Percentiles rank a stretch among this genome's conserved stretches.
Conservation (phyloP, 805 yeast genomes). For the Ogataea allantospora region DNA sequence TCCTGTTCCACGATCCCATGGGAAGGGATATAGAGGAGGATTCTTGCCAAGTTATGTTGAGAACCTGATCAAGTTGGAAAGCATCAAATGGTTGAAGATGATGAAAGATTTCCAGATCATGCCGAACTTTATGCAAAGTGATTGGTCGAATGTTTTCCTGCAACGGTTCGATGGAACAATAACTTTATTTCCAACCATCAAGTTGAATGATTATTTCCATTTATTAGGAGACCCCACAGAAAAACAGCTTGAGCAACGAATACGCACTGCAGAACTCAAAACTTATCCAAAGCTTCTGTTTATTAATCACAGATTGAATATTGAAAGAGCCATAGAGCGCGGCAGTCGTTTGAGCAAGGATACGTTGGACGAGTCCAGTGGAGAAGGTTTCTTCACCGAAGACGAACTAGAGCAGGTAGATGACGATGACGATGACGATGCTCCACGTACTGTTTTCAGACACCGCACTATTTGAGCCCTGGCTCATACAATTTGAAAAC, state of each 20-base stretch:
- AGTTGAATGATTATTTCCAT: constrained; percentile 56
- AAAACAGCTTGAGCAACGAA: constrained; percentile 52
- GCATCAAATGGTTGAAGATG: constrained; percentile 72
- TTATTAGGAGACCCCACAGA: constrained; percentile 69
- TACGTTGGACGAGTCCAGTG: constrained; percentile 15
- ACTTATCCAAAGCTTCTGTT: constrained; percentile 67
- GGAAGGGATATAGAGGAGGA: constrained; percentile 70
- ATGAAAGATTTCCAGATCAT: constrained; percentile 62
- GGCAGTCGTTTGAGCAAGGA: constrained; percentile 38
- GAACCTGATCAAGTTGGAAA: constrained; percentile 67
- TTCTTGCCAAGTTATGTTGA: constrained; percentile 71
- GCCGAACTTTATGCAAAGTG: constrained; percentile 69
- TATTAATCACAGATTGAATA: constrained; percentile 57
- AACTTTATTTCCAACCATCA: constrained; percentile 72
- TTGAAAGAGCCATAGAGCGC: constrained; percentile 62
- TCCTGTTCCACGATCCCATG: constrained; percentile 62
- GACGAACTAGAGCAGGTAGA: constrained; percentile 8
- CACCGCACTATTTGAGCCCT: constrained; percentile 11
- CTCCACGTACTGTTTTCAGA: constrained; percentile 2
- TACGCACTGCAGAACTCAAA: constrained; percentile 60
- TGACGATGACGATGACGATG: constrained; percentile 5
- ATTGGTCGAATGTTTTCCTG: constrained; percentile 76
- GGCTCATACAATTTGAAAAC: constrained; percentile 40
- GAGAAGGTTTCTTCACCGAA: neutral
- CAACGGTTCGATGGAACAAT: constrained; percentile 75